Evolutionary conservation across 192 early-diverging fungal genomes (phyloP), one percentile per base, ranked within the genome.

Genomic region (Coemansia sp.): DNA sequence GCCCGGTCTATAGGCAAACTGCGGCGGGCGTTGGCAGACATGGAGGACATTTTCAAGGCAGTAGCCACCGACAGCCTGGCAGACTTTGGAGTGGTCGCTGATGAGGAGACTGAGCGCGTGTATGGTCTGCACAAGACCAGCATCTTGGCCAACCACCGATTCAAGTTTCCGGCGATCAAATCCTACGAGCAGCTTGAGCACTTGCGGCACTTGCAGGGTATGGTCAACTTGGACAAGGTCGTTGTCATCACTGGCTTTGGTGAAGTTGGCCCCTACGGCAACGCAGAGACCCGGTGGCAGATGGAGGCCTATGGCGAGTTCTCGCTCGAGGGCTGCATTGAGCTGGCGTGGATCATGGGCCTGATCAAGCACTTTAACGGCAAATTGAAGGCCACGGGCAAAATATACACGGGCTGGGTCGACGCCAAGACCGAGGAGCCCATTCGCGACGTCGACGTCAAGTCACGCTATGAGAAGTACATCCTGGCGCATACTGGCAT

Each of bases 291-390:
- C 37, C 91, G 95, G 53, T 98, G 95, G 95, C 94, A 98, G 71
- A 94, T 98, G 90, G 95, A 98, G 74, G 86, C 92, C 39, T 74
- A 83, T 43, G 95, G 95, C 65, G 70, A 72, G 66, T 65, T 68
- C 37, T 78, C 75, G 50, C 62, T 72, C 2, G 75, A 78, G 37
- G 75, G 93, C 22, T 93, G 91, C 72, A 91, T 95, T 56, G 95
- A 98, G 82, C 88, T 98, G 86, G 93, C 95, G 8, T 95, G 95
- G 93, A 90, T 98, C 70, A 96, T 96, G 94, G 93, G 93, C 43
- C 89, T 88, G 56, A 91, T 98, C 83, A 90, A 89, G 67, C 91
- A 92, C 72, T 85, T 88, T 80, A 86, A 87, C 85, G 70, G 63
- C 35, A 17, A 22, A 55, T 55, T 46, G 11, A 37, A 57, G 17